Conservation (phyloP, 805 yeast species). For the Candida boleticola region DNA sequence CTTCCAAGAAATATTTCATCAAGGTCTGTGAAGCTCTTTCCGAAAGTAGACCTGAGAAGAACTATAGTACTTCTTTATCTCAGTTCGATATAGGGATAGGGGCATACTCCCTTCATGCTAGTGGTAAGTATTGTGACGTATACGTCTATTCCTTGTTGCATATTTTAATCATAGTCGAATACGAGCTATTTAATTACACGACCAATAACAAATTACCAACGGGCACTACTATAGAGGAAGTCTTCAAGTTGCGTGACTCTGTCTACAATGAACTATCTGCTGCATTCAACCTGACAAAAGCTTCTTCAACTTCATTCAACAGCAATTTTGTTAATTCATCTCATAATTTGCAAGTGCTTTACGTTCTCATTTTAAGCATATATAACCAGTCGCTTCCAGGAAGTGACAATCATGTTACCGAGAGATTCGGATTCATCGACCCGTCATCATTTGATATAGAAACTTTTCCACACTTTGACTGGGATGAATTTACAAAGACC, state of each 20-base stretch:
- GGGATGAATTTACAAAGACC: neutral
- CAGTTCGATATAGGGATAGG: constrained; percentile 24
- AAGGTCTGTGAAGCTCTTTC: constrained; percentile 24
- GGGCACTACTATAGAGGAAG: neutral
- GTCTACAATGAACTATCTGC: neutral
- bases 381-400: neutral
- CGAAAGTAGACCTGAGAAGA: constrained; percentile 1
- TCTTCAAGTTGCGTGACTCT: neutral
- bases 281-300: no score
- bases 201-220: neutral
- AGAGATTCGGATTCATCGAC: neutral
- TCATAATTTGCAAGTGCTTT: neutral
- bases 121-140: constrained; percentile 24
- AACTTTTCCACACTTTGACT: neutral
- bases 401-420: neutral
- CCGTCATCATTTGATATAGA: neutral
- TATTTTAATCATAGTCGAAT: constrained; percentile 24
- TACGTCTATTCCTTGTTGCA: constrained; percentile 28
- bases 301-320: neutral
- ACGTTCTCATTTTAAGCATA: constrained; percentile 1
- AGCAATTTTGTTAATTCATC: neutral
- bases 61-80: constrained; percentile 8
- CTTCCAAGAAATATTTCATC: constrained; percentile 39
- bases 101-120: constrained; percentile 16
- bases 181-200: constrained; percentile 12